Base-by-base conservation (phyloP, 768 basidiomycete genomes). In the Russula sp. region DNA sequence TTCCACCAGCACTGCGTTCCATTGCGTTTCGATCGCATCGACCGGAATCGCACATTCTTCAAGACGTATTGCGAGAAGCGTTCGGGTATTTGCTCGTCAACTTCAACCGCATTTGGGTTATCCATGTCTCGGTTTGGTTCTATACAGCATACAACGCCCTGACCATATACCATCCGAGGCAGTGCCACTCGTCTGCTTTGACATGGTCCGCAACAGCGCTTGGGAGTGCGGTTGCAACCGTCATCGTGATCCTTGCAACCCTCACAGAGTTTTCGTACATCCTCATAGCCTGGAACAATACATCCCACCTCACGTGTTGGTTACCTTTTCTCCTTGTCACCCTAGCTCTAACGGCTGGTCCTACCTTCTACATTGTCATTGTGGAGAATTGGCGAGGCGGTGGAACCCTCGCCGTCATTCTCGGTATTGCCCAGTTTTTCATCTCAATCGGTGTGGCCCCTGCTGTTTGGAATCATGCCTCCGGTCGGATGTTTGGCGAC, bases 401-500 rank as follows among this genome's bases (percentile, higher is more conserved):
- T 11, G 88, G 89, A 20, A 83, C 85, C n/a, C 79, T 96, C 18
- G 82, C 97, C 3, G 83, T 93, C 71, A 98, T 98, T 76, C 84
- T 98, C 71, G 92, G 92, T 69, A 92, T 98, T 69, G 92, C 96
- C 9, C 96, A 99, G 71, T 98, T 98, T 79, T 93, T 87, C 79
- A 92, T 98, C 63, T 91, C 94, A 26, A 88, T 93, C 56, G 76
- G 86, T 59, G 92, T 89, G 9, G 92, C n/a, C 93, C 1, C 78
- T 95, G 58, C 81, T 95, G 8, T 98, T 98, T 74, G 84, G 92
- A 28, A 81, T 92, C 72, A 85, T 99, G 77, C 97, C 0, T 97
- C 94, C 1, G 97, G 95, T 0, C 87, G 96, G 22, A 98, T 98
- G 94, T 99, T 99, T 72, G 97, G 97, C 36, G 97, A 99, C 74